Evolutionary conservation across 2,329 filamentous ascomycete species (phyloP), one percentile per base, ranked within the genome.

Genomic region (Zymoseptoria passerinii): DNA sequence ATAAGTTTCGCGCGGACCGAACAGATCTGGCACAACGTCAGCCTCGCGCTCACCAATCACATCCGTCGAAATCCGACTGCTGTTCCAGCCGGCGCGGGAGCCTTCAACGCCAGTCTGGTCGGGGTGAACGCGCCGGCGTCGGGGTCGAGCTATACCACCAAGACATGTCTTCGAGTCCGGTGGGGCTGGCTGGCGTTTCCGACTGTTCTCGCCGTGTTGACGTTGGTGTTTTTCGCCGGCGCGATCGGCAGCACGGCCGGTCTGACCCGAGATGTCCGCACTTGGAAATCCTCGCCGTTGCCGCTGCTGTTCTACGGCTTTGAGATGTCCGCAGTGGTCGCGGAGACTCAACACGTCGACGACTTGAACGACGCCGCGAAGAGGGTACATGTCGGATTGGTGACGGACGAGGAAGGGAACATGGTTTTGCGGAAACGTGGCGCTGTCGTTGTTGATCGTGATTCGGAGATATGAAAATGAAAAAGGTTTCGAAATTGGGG

Each of bases 241-340:
- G 50, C 55, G 19, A 28, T 59, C 13, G 10, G 52, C 4, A 57
- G 52, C 16, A 18, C 51, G 9, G 52, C 54, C 18, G n/a, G n/a
- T 8, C 23, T 61, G n/a, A 19, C 54, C 10, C 23, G 50, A 7
- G 57, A 50, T 35, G 57, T 57, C 5, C 52, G 52, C 6, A 59
- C 60, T 3, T 61, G 57, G 60, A 61, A 59, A 27, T 52, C 48
- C 6, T 61, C 60, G 9, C 49, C 55, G 18, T 51, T 61, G 49
- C 60, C 60, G 2, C 19, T 61, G 18, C 7, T 61, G 1, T 59
- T 57, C 52, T 53, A 44, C 48, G 60, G 59, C n/a, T 50, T 50
- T 13, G 48, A 44, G 4, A 18, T 13, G 19, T 7, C 48, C 27
- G 23, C 55, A n/a, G 50, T 44, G 1, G n/a, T n/a, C n/a, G n/a